phyloP scores from a whole-genome alignment of 148 eudicot genomes.

The Beta vulgaris region DNA sequence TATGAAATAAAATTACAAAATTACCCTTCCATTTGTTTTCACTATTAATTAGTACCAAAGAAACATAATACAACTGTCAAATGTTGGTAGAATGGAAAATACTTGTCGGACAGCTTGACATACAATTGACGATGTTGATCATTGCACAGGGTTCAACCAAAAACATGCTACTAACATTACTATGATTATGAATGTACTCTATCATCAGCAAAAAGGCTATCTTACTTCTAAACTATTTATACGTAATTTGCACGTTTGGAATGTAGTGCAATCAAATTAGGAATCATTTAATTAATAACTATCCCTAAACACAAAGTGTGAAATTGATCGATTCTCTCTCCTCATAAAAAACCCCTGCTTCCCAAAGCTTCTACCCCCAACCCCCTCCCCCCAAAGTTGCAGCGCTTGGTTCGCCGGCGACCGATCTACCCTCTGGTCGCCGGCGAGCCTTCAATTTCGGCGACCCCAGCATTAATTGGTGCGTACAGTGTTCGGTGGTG shows the following conservation, averaged over 20 bases:
- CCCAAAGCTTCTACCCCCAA: too few species aligned
- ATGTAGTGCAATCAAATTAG: neutral
- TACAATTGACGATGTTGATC: constrained; percentile 9
- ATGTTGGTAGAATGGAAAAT: constrained; percentile 2
- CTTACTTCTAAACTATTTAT: constrained; percentile 7
- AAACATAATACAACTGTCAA: neutral
- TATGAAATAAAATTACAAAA: too few species aligned
- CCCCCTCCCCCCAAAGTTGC: too few species aligned
- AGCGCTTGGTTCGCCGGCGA: too few species aligned
- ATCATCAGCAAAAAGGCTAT: neutral
- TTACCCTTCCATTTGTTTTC: too few species aligned
- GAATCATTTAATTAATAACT: neutral
- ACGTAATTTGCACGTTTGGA: constrained; percentile 19
- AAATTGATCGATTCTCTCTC: too few species aligned
- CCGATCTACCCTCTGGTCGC: too few species aligned
- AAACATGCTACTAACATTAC: constrained; percentile 5
- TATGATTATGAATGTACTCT: constrained; percentile 2
- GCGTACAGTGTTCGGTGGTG: too few species aligned
- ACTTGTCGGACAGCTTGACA: constrained; percentile 17
- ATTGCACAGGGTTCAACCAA: constrained; percentile 20
- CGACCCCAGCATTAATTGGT: too few species aligned
- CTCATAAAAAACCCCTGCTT: too few species aligned
- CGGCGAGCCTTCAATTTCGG: too few species aligned
- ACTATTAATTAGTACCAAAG: neutral
- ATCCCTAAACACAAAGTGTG: too few species aligned